These are phyloP conservation scores for Prunus campanulata DNA, from an alignment of 306 rosid genomes.

Conservation along the genomic window DNA sequence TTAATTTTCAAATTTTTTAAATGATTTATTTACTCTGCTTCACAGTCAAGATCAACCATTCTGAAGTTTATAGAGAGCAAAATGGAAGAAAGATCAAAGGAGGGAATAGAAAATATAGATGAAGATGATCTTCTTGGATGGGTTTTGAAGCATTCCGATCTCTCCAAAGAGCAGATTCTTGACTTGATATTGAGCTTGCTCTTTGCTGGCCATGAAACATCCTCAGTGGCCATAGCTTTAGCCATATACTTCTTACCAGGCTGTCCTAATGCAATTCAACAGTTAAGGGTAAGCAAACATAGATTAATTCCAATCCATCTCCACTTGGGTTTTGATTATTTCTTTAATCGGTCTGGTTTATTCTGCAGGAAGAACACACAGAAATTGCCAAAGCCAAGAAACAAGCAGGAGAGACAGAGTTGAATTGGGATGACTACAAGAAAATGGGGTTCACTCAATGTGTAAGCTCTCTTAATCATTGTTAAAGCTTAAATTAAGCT, in stretches of 20 bases:
- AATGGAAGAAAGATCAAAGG: constrained; percentile 57
- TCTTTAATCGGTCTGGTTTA: neutral
- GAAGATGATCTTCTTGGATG: constrained; percentile 89
- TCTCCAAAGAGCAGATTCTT: constrained; percentile 88
- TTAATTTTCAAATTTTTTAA: neutral
- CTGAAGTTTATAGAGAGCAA: constrained; percentile 76
- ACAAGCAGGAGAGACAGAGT: constrained; percentile 61
- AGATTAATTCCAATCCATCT: neutral
- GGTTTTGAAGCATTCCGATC: constrained; percentile 85
- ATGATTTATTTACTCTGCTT: neutral
- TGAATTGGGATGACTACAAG: constrained; percentile 93
- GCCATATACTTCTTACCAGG: constrained; percentile 75
- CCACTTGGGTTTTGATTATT: neutral
- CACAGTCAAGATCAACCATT: constrained; percentile 76
- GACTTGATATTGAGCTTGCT: constrained; percentile 85
- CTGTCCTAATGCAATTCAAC: constrained; percentile 66
- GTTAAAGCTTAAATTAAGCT: neutral
- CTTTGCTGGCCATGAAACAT: constrained; percentile 98
- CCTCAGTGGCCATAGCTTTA: constrained; percentile 84
- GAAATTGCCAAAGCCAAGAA: constrained; percentile 66
- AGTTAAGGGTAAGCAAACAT: constrained; percentile 52
- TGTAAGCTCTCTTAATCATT: constrained; percentile 45
- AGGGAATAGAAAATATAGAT: constrained; percentile 37
- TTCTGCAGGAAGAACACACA: constrained; percentile 67
- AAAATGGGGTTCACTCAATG: constrained; percentile 94